phyloP scores from a whole-genome alignment of 1,139 yeast genomes.

The Yamadazyma dushanensis region DNA sequence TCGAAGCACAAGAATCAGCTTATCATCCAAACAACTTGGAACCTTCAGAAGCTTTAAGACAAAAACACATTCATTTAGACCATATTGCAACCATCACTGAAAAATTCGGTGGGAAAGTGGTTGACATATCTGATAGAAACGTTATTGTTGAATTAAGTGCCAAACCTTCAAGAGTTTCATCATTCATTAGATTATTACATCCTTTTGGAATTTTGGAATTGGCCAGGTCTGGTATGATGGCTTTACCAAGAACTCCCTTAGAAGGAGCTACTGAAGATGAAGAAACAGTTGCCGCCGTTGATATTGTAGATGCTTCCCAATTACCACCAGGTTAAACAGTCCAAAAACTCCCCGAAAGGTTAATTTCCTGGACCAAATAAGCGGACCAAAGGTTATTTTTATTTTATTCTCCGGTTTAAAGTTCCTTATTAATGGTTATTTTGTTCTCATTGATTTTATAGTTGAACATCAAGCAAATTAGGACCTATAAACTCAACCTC shows the following conservation, averaged over 20 bases:
- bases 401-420: too few species aligned
- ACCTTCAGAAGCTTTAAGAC: conserved; percentile 90
- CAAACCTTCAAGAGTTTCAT: conserved; percentile 84
- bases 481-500: too few species aligned
- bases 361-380: too few species aligned
- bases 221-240: conserved; percentile 99
- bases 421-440: too few species aligned
- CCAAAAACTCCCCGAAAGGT: too few species aligned
- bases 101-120: conserved; percentile 90
- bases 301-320: conserved; percentile 74
- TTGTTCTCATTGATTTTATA: too few species aligned
- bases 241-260: conserved; percentile 92
- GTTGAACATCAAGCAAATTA: too few species aligned
- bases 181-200: conserved; percentile 83
- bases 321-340: conserved; percentile 84
- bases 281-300: conserved; percentile 60
- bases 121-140: conserved; percentile 90
- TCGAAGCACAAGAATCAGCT: conserved; percentile 53
- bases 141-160: conserved; percentile 94
- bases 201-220: conserved; percentile 96
- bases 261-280: conserved; percentile 49
- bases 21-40: conserved; percentile 89
- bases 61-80: conserved; percentile 84
- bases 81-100: conserved; percentile 78
- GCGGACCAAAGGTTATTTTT: too few species aligned